phyloP scores from a whole-genome alignment of 169 alveolate species.

The Ichthyophthirius multifiliis region DNA sequence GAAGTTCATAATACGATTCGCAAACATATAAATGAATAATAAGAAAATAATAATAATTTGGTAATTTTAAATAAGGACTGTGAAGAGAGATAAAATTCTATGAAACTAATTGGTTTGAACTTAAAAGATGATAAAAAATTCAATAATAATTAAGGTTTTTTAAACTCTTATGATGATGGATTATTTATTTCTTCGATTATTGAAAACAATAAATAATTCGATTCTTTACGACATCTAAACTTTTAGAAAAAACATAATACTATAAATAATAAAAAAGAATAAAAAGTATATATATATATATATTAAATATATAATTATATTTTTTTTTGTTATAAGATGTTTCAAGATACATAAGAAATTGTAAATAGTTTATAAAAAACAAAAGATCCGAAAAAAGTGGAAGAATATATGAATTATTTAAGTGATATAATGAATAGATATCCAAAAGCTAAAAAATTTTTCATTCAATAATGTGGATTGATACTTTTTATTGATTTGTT shows the following conservation, averaged over 20 bases:
- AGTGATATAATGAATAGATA: not conserved
- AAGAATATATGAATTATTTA: not conserved
- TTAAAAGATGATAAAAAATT: not conserved
- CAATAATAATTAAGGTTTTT: not conserved
- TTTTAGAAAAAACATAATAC: not conserved
- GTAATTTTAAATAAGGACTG: not conserved
- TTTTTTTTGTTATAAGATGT: not conserved
- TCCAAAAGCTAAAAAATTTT: not conserved
- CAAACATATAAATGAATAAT: slow-evolving; percentile 26
- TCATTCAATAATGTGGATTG: not conserved
- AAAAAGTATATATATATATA: not conserved
- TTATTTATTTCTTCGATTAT: not conserved
- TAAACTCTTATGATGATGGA: not conserved
- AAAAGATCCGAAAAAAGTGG: not conserved
- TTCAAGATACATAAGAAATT: not conserved
- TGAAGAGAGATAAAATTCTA: not conserved
- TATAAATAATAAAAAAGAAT: not conserved
- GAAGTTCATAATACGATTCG: slow-evolving; percentile 45
- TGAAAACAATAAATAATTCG: not conserved
- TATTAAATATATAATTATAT: no score
- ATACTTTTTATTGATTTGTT: not conserved
- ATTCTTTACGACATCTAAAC: not conserved
- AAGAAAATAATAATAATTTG: not conserved
- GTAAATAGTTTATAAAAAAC: not conserved
- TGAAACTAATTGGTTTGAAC: not conserved